Base-by-base conservation (phyloP, 75 land plant genomes). In the Ceratopteris richardii region DNA sequence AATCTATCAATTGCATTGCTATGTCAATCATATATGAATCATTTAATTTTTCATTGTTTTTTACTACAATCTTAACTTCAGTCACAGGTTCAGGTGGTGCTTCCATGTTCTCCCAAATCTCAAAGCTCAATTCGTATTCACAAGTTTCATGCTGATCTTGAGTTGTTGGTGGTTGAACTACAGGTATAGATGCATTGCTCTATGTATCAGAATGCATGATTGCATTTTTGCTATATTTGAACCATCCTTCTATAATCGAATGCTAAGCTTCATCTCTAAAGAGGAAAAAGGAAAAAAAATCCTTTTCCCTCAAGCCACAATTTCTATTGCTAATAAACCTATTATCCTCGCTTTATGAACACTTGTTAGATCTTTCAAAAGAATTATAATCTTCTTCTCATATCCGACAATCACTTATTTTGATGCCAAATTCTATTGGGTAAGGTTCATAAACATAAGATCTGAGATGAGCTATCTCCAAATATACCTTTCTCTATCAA, bases 191-290 rank as follows among this genome's bases (percentile, higher is more conserved):
- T n/a, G 22, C 2, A 17, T 46, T 46, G 17, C 22, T 46, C 50
- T 81, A 82, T 36, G 69, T 60, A 56, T 77, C 77, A 18, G 66
- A 54, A 27, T 63, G 54, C 37, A 26, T 50, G 46, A 62, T 72
- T 21, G 74, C 74, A 65, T 78, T 57, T 59, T 58, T 56, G 43
- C 71, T 61, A 62, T 86, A 83, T 25, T 72, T 82, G 31, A 66
- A 42, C 92, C 96, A 94, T 19, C 90, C 80, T 56, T 90, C 88
- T 22, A 66, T 58, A 53, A 94, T 86, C 27, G 86, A 78, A 47
- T 84, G 85, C 50, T 77, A 94, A 41, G 99, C 99, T 69, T 94
- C 99, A 81, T 94, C 99, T 26, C 99, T 82, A 28, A 86, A 94
- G 28, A 94, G 74, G 61, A 90, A 94, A 12, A 92, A 90, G 27